Evolutionary conservation across 352 stramenopile genomes (phyloP).

Genomic region (Globisporangium megalacanthum): DNA sequence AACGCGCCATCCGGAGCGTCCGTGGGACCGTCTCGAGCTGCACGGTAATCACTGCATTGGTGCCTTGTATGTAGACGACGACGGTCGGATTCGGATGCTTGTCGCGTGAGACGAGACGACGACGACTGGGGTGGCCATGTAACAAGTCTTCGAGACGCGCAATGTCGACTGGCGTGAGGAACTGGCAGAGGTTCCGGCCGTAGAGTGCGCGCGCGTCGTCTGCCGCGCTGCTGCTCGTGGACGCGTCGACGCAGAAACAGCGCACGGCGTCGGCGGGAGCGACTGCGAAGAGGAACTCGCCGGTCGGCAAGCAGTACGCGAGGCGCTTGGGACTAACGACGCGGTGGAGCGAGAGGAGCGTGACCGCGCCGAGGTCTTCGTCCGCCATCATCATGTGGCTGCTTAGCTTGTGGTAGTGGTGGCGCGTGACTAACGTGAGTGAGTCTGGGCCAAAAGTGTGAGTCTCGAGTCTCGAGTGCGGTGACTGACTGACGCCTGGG

Average conservation of each 20-base stretch:
- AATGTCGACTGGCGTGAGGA: conserved; percentile 43
- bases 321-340: conserved; percentile 39
- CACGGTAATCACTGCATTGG: conserved; percentile 35
- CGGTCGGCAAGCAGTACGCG: conserved; percentile 61
- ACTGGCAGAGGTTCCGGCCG: conserved; percentile 55
- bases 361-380: too few relatives aligned
- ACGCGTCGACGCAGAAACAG: conserved; percentile 22
- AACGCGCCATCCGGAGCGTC: conserved; percentile 70
- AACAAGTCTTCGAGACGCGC: conserved; percentile 64
- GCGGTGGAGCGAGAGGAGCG: conserved; percentile 59
- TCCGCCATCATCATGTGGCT: too few relatives aligned
- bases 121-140: conserved; percentile 18
- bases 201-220: conserved; percentile 43
- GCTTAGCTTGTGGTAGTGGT: too few relatives aligned
- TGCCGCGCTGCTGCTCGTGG: not conserved
- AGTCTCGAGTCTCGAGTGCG: not conserved
- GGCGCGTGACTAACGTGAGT: not conserved
- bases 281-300: conserved; percentile 73
- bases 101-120: too few relatives aligned
- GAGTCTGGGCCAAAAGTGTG: too few relatives aligned
- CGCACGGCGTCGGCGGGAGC: conserved; percentile 32
- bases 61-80: conserved; percentile 32
- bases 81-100: conserved; percentile 24
- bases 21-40: conserved; percentile 54
- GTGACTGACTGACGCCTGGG: too few relatives aligned